Percentiles rank a stretch among this genome's conserved stretches.
Evolutionary conservation across 2,329 filamentous ascomycete genomes (phyloP).

Genomic region (Fusarium tjaetaba): DNA sequence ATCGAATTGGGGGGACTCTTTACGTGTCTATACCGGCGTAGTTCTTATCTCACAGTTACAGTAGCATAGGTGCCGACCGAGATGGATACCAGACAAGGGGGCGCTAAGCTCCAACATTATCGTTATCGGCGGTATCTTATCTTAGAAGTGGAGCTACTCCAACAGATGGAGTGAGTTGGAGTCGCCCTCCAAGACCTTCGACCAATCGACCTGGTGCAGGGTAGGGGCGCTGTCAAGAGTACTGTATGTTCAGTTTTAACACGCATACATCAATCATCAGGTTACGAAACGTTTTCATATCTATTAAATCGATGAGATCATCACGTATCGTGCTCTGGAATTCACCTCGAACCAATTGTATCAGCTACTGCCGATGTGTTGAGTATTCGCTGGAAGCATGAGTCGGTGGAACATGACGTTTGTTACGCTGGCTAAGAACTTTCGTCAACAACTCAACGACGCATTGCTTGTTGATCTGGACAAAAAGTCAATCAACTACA

Average conservation of each 20-base stretch:
- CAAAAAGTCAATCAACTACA: no score
- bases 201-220: background rate
- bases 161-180: background rate
- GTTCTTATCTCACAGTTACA: background rate
- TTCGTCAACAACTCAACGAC: fast-evolving
- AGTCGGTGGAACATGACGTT: fast-evolving
- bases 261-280: no score
- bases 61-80: background rate
- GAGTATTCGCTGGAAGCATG: no score
- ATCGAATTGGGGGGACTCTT: background rate
- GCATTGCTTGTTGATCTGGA: no score
- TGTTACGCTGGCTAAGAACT: background rate
- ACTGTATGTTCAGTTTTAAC: no score
- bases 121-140: background rate
- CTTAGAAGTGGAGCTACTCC: background rate
- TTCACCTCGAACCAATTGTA: no score
- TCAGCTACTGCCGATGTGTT: no score
- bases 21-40: background rate
- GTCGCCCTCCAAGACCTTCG: background rate
- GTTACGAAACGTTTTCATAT: no score
- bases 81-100: background rate
- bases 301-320: no score
- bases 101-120: conserved; percentile 7
- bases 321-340: no score
- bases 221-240: background rate